Percentiles rank a stretch among this genome's conserved stretches.
These are phyloP conservation scores for Hypoxylon sp. DNA, from an alignment of 2,329 filamentous ascomycete genomes.

Conservation along the genomic window DNA sequence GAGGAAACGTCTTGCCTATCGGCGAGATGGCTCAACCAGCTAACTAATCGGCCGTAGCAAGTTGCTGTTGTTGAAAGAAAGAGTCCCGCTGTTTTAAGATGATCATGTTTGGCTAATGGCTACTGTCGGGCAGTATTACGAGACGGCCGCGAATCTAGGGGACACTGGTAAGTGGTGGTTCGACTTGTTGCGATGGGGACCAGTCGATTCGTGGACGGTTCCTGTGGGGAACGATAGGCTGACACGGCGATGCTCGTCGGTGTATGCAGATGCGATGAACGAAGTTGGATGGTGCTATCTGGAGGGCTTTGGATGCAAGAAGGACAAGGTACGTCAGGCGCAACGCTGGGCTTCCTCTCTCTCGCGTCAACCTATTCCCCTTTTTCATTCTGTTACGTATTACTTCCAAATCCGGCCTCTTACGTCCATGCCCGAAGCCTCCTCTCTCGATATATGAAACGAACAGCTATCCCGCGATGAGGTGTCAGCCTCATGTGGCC, in stretches of 20 bases:
- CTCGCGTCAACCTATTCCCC: conserved; percentile 28
- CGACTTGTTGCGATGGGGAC: conserved; percentile 27
- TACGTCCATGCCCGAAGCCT: conserved; percentile 40
- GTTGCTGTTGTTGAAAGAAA: conserved; percentile 12
- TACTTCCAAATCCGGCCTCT: conserved; percentile 41
- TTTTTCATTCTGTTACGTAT: conserved; percentile 40
- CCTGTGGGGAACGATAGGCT: conserved; percentile 41
- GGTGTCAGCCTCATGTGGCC: conserved; percentile 42
- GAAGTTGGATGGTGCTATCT: conserved; percentile 96
- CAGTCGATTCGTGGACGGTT: conserved; percentile 19
- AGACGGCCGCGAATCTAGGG: conserved; percentile 95
- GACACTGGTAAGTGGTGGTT: conserved; percentile 73
- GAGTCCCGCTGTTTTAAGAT: conserved; percentile 32
- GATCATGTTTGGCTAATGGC: conserved; percentile 44
- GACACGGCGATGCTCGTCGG: conserved; percentile 44
- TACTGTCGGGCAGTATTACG: conserved; percentile 79
- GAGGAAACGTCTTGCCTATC: conserved; percentile 21
- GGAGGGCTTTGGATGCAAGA: conserved; percentile 96
- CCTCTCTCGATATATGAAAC: conserved; percentile 20
- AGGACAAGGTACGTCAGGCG: conserved; percentile 87
- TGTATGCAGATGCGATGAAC: conserved; percentile 86
- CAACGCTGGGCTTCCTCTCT: conserved; percentile 28
- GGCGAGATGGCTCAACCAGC: not conserved
- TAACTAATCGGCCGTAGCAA: conserved; percentile 15
- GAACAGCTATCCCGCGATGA: conserved; percentile 33